phyloP scores from a whole-genome alignment of 352 stramenopile species.

The Pythium dissimile region DNA sequence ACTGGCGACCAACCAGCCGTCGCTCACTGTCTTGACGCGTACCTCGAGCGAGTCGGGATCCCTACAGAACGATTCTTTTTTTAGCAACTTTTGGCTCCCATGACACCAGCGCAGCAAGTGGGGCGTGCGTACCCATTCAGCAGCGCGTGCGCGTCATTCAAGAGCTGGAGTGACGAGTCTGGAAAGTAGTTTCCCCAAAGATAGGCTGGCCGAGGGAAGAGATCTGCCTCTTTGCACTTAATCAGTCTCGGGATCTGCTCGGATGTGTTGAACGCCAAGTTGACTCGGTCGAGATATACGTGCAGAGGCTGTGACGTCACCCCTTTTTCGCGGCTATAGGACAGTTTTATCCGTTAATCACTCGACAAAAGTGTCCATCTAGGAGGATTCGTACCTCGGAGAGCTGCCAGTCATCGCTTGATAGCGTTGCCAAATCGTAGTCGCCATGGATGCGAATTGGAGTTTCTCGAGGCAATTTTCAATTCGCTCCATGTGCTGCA shows the following conservation, averaged over 20 bases:
- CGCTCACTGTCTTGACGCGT: slow-evolving; percentile 49
- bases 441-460: slow-evolving; percentile 1
- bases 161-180: slow-evolving; percentile 25
- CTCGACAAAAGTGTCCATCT: neutral
- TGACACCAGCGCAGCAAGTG: too few species aligned
- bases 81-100: too few species aligned
- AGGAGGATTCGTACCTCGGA: slow-evolving; percentile 1
- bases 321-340: neutral
- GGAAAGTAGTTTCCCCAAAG: slow-evolving; percentile 51
- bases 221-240: slow-evolving; percentile 42
- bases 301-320: slow-evolving; percentile 27
- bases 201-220: slow-evolving; percentile 41
- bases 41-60: slow-evolving; percentile 36
- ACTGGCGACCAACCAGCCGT: slow-evolving; percentile 57
- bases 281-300: slow-evolving; percentile 58
- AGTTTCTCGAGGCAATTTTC: slow-evolving; percentile 14
- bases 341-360: neutral
- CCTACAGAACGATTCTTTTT: too few species aligned
- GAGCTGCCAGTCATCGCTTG: slow-evolving; percentile 2
- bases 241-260: slow-evolving; percentile 48
- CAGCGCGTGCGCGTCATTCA: slow-evolving; percentile 41
- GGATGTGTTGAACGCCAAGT: slow-evolving; percentile 44
- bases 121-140: slow-evolving; percentile 26
- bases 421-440: slow-evolving; percentile 7
- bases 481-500: slow-evolving; percentile 15